phyloP scores from a whole-genome alignment of 371 early-diverging fungal genomes.

The Blakeslea trispora region DNA sequence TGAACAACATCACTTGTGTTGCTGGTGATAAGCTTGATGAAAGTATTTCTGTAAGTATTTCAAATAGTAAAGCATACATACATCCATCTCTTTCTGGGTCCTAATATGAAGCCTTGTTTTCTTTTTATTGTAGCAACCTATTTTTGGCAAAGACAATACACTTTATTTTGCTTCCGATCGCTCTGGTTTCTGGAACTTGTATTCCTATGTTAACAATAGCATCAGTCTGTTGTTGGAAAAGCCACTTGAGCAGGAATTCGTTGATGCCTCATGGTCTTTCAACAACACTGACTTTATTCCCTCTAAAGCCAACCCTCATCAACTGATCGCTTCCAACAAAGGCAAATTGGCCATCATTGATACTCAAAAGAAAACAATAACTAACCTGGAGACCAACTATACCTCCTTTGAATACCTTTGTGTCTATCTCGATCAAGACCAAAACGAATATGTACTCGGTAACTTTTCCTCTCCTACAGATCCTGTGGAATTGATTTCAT shows the following conservation, averaged over 20 bases:
- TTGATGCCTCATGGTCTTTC: slow-evolving; percentile 49
- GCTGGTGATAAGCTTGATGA: slow-evolving; percentile 54
- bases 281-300: slow-evolving; percentile 42
- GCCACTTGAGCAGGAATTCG: slow-evolving; percentile 62
- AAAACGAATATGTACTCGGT: slow-evolving; percentile 34
- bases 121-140: slow-evolving; percentile 54
- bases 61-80: neutral
- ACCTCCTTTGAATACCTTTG: slow-evolving; percentile 36
- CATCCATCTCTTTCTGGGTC: no score
- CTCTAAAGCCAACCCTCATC: slow-evolving; percentile 44
- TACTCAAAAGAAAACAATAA: slow-evolving; percentile 43
- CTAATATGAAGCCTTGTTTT: no score
- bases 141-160: slow-evolving; percentile 56
- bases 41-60: slow-evolving; percentile 50
- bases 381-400: slow-evolving; percentile 38
- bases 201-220: slow-evolving; percentile 42
- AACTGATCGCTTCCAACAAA: slow-evolving; percentile 44
- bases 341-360: slow-evolving; percentile 52
- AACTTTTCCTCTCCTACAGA: slow-evolving; percentile 35
- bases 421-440: slow-evolving; percentile 27
- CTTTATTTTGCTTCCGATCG: slow-evolving; percentile 72
- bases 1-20: slow-evolving; percentile 32
- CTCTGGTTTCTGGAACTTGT: slow-evolving; percentile 73
- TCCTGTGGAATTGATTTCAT: slow-evolving; percentile 27
- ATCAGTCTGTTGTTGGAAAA: slow-evolving; percentile 44